Percentiles rank a stretch among this genome's conserved stretches.
phyloP scores from a whole-genome alignment of 2,329 filamentous ascomycete genomes.

The Graphilbum fragrans region DNA sequence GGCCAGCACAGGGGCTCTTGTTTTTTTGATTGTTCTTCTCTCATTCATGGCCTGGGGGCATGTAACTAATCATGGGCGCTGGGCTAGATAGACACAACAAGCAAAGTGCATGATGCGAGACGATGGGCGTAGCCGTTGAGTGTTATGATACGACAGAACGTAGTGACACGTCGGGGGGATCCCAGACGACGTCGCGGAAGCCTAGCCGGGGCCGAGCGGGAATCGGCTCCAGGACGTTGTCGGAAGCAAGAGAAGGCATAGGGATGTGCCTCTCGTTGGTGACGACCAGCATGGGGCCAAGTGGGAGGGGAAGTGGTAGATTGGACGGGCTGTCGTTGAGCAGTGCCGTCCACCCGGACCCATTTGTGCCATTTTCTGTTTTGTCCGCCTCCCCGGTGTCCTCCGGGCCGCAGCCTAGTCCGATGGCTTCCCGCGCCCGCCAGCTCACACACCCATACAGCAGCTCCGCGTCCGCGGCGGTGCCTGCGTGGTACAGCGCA shows the following conservation, averaged over 20 bases:
- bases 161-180: slow-evolving; percentile 18
- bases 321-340: background rate
- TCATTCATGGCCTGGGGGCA: no score
- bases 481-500: slow-evolving; percentile 56
- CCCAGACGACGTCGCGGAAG: slow-evolving; percentile 25
- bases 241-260: background rate
- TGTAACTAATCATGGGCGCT: no score
- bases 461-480: slow-evolving; percentile 41
- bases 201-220: slow-evolving; percentile 16
- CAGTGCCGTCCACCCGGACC: background rate
- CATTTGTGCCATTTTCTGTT: background rate
- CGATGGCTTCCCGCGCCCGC: slow-evolving; percentile 22
- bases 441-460: slow-evolving; percentile 33
- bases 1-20: no score
- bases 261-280: slow-evolving; percentile 13
- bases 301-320: background rate
- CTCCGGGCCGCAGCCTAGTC: slow-evolving; percentile 9
- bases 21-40: no score
- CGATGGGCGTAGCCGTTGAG: no score
- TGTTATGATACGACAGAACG: slow-evolving; percentile 15
- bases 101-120: no score
- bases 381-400: background rate
- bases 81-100: no score
- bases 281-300: slow-evolving; percentile 14
- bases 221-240: background rate